Conservation (phyloP, 108 stramenopile species). For the Asterionellopsis glacialis region DNA sequence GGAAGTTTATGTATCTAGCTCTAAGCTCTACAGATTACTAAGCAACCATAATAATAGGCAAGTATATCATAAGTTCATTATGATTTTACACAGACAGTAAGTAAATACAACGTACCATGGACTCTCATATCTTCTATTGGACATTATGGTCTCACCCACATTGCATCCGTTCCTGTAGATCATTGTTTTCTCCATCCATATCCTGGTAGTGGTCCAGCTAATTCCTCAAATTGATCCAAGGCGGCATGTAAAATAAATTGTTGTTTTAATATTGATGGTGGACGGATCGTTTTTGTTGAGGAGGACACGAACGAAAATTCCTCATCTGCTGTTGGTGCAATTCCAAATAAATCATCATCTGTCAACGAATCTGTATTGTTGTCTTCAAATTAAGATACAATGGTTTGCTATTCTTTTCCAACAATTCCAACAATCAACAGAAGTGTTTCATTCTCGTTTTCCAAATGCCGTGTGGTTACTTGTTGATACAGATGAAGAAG, state of each 20-base stretch:
- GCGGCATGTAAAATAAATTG: constrained; percentile 53
- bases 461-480: constrained; percentile 51
- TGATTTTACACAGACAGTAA: too few species aligned
- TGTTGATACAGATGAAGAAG: constrained; percentile 42
- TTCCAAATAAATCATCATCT: constrained; percentile 1
- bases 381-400: constrained; percentile 33
- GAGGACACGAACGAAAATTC: not conserved
- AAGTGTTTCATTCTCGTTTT: constrained; percentile 39
- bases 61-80: too few species aligned
- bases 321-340: not conserved
- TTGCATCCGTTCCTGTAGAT: constrained; percentile 17
- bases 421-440: constrained; percentile 38
- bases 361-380: not conserved
- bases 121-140: constrained; percentile 44
- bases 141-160: constrained; percentile 39
- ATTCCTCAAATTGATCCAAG: constrained; percentile 53
- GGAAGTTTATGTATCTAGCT: too few species aligned
- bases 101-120: constrained; percentile 30
- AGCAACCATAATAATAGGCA: too few species aligned
- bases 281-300: not conserved
- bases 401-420: constrained; percentile 47
- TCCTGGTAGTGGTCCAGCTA: constrained; percentile 33
- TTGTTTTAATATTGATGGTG: constrained; percentile 16
- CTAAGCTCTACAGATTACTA: too few species aligned
- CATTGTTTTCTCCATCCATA: constrained; percentile 23